phyloP scores from a whole-genome alignment of 441 rosid species.

The Croton setiger region DNA sequence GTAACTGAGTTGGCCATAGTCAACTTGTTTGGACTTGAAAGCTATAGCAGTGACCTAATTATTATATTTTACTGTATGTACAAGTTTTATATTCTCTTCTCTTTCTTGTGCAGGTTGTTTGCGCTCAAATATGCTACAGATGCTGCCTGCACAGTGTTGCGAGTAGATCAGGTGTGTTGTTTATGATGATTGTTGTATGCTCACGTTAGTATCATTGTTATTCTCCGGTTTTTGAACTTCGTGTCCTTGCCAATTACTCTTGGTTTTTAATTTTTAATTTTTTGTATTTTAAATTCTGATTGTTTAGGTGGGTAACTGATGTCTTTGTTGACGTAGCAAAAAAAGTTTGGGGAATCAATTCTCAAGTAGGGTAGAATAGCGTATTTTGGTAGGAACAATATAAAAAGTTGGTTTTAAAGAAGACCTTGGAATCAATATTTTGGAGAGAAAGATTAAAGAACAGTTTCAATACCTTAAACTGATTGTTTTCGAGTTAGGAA shows the following conservation, averaged over 20 bases:
- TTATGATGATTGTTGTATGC: neutral
- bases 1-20: neutral
- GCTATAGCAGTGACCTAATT: neutral
- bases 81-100: neutral
- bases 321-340: no score
- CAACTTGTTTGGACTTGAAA: neutral
- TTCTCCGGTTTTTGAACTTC: neutral
- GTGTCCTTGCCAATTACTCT: neutral
- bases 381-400: no score
- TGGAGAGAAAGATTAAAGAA: no score
- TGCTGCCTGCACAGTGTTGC: slow-evolving; percentile 97
- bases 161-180: slow-evolving; percentile 86
- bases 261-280: neutral
- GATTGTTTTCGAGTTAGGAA: no score
- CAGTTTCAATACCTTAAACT: no score
- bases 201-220: neutral
- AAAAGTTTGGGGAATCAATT: no score
- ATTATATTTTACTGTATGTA: neutral
- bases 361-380: no score
- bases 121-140: slow-evolving; percentile 96
- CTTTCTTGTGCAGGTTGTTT: slow-evolving; percentile 53
- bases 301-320: no score
- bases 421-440: no score
- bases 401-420: no score
- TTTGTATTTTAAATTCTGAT: no score